Evolutionary conservation across 2,329 filamentous ascomycete species (phyloP).

Genomic region (Arthrobotrys iridis): DNA sequence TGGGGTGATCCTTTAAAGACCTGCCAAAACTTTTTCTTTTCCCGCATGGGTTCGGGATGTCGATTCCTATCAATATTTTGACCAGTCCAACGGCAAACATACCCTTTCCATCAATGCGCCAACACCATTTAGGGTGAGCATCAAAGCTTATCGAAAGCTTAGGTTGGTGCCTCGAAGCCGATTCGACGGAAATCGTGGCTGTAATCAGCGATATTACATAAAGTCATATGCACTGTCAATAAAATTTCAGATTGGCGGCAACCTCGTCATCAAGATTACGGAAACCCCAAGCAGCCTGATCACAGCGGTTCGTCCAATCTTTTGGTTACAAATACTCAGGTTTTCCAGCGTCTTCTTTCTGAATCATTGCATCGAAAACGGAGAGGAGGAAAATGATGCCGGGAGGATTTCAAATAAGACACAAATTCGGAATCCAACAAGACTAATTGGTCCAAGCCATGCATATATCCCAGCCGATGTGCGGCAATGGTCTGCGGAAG

Average conservation of each 20-base stretch:
- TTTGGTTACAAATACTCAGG: too few relatives aligned
- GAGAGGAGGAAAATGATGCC: neutral
- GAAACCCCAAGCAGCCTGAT: too few relatives aligned
- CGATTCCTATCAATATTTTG: neutral
- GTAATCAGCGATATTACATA: slow-evolving; percentile 6
- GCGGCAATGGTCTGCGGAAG: neutral
- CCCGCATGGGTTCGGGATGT: slow-evolving; percentile 2
- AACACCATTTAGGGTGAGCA: slow-evolving; percentile 8
- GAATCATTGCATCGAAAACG: too few relatives aligned
- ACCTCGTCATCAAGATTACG: too few relatives aligned
- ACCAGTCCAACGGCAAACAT: slow-evolving; percentile 14
- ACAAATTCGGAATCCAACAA: slow-evolving; percentile 5
- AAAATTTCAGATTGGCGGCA: neutral
- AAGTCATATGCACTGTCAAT: neutral
- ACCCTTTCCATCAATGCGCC: slow-evolving; percentile 24
- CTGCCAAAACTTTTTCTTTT: slow-evolving; percentile 12
- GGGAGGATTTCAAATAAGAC: neutral
- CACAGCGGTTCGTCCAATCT: too few relatives aligned
- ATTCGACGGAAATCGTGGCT: neutral
- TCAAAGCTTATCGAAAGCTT: slow-evolving; percentile 37
- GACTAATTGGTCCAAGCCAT: neutral
- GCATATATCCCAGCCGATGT: neutral
- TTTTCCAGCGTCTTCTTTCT: too few relatives aligned
- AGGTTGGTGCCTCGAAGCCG: neutral
- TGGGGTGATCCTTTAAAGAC: slow-evolving; percentile 14